Evolutionary conservation across 192 early-diverging fungal genomes (phyloP), one percentile per base, ranked within the genome.

Genomic region (Linnemannia elongata): DNA sequence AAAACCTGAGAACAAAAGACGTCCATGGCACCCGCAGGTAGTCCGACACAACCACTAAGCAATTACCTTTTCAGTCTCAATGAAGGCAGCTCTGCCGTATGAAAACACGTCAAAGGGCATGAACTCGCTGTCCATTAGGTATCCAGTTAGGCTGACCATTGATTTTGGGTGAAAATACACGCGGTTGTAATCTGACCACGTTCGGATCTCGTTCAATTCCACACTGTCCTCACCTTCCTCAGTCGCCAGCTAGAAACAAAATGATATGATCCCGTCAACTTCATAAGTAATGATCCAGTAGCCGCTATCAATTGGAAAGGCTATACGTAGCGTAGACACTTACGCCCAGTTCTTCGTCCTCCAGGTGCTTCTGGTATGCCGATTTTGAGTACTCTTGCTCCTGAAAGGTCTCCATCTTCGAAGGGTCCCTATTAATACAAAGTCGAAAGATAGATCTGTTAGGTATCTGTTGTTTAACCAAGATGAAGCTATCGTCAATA

Each of bases 131-230:
- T 89, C 88, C 22, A 88, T 66, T 69, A 88, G 89, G 76, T 91
- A 91, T 39, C 82, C 83, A 7, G 44, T 77, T 4, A 75, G 17
- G 4, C 72, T 79, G 17, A 93, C 76, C 52, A 93, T 82, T 1
- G 95, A 92, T 33, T 94, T 92, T 68, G 94, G 94, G 75, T 96
- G 94, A 85, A 94, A 97, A 76, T 91, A 96, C 24, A 93, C 89
- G 42, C 93, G 91, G 82, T 93, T 95, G 83, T 92, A 96, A 79
- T 99, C 97, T 0, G 97, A 94, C 97, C 97, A 98, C 22, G 89
- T 90, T 47, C 87, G 85, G 47, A 92, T 81, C 24, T 77, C 78
- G 36, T 96, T 92, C 45, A 96, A 78, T 27, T 91, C 77, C n/a
- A 89, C 70, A 27, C 90, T 76, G 54, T 88, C 92, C 36, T 90